A percentile compares a stretch with the other conserved stretches of the same genome.
These are phyloP conservation scores for Thymus quinquecostatus DNA, from an alignment of 257 asterid species.

Conservation along the genomic window DNA sequence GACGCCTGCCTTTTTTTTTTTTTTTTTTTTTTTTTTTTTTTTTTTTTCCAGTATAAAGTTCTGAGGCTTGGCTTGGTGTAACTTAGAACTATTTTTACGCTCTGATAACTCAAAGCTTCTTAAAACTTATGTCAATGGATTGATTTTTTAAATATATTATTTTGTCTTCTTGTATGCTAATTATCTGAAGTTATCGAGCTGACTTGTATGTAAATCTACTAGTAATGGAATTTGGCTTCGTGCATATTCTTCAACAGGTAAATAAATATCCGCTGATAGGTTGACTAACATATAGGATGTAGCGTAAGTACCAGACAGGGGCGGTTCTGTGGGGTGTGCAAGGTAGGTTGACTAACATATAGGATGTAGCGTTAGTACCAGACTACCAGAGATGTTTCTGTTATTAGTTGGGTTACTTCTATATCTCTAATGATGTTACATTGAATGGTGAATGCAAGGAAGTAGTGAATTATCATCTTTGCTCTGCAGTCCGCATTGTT, in stretches of 20 bases:
- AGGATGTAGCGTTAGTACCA: not conserved
- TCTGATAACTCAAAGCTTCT: not conserved
- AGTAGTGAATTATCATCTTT: slow-evolving; percentile 63
- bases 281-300: no score
- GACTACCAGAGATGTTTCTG: not conserved
- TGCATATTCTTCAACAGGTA: slow-evolving; percentile 13
- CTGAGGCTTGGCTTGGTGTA: not conserved
- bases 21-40: not conserved
- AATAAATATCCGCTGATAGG: not conserved
- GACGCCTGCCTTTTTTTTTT: slow-evolving; percentile 3
- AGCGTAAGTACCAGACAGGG: no score
- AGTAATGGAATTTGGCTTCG: slow-evolving; percentile 7
- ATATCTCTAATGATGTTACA: slow-evolving; percentile 32
- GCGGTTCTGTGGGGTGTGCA: no score
- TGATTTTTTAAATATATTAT: not conserved
- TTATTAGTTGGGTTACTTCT: not conserved
- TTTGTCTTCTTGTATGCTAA: not conserved
- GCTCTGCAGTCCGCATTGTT: slow-evolving; percentile 57
- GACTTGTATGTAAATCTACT: slow-evolving; percentile 1
- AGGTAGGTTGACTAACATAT: not conserved
- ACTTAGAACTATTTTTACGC: slow-evolving; percentile 1
- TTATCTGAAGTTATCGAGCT: slow-evolving; percentile 3
- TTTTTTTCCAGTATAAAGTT: not conserved
- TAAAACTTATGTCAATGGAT: not conserved
- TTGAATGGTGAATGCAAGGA: slow-evolving; percentile 59